phyloP scores from a whole-genome alignment of 2,329 filamentous ascomycete genomes.

The Talaromyces sp. region DNA sequence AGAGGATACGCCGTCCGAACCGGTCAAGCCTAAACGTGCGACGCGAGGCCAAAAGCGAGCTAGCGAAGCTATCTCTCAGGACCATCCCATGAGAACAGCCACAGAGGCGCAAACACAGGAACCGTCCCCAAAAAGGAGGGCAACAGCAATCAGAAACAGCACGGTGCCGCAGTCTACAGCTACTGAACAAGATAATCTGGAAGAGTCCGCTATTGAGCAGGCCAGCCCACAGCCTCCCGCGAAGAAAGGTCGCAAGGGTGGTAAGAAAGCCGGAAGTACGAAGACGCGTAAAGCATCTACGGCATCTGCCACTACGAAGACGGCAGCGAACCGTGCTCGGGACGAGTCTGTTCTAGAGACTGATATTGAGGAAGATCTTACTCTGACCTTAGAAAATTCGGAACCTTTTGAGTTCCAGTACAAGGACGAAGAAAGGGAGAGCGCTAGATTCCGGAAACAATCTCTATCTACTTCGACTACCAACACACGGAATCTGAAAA shows the following conservation, averaged over 20 bases:
- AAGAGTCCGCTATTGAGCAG: slow-evolving; percentile 13
- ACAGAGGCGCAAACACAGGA: slow-evolving; percentile 18
- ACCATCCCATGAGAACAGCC: slow-evolving; percentile 14
- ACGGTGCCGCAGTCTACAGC: slow-evolving; percentile 34
- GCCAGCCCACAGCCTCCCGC: slow-evolving; percentile 22
- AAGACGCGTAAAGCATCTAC: slow-evolving; percentile 48
- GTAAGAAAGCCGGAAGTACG: slow-evolving; percentile 35
- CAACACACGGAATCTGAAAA: neutral
- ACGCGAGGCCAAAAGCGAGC: slow-evolving; percentile 55
- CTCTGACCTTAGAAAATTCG: slow-evolving; percentile 51
- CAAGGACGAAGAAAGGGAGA: slow-evolving; percentile 9
- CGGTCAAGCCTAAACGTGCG: slow-evolving; percentile 30
- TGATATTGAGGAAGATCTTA: slow-evolving; percentile 60
- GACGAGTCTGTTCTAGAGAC: slow-evolving; percentile 63
- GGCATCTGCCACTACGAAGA: slow-evolving; percentile 43
- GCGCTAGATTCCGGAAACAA: slow-evolving; percentile 7
- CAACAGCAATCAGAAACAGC: slow-evolving; percentile 48
- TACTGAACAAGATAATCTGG: slow-evolving; percentile 35
- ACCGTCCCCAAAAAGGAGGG: slow-evolving; percentile 55
- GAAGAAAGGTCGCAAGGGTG: slow-evolving; percentile 42
- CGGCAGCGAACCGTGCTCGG: slow-evolving; percentile 43
- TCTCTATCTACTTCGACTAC: slow-evolving; percentile 3
- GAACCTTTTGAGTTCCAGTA: slow-evolving; percentile 20
- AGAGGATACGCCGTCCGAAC: slow-evolving; percentile 23
- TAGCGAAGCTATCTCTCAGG: slow-evolving; percentile 50